phyloP scores from a whole-genome alignment of 192 early-diverging fungal species.

The Glomus cerebriforme region DNA sequence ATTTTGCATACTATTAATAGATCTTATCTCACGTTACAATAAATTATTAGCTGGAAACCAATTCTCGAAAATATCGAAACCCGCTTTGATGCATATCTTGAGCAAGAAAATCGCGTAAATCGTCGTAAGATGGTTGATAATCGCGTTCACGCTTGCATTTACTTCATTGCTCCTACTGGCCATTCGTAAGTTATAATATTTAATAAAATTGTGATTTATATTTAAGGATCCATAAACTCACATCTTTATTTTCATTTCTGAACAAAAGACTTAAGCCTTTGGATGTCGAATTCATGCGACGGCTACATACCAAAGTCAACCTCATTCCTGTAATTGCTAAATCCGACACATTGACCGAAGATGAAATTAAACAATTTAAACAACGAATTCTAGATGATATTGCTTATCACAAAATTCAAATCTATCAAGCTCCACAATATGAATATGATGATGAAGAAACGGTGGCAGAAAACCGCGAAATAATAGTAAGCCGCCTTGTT shows the following conservation, averaged over 20 bases:
- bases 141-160: slow-evolving; percentile 92
- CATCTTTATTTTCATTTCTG: not conserved
- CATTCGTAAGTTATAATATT: slow-evolving; percentile 65
- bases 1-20: not conserved
- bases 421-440: slow-evolving; percentile 82
- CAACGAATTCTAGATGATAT: slow-evolving; percentile 82
- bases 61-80: slow-evolving; percentile 95
- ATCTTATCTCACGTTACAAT: not conserved
- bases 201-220: not conserved
- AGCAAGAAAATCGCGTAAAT: slow-evolving; percentile 91
- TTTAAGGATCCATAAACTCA: too few relatives aligned
- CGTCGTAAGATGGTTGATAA: slow-evolving; percentile 89
- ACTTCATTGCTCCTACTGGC: slow-evolving; percentile 97
- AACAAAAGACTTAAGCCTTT: slow-evolving; percentile 71
- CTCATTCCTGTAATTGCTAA: slow-evolving; percentile 89
- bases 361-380: slow-evolving; percentile 84
- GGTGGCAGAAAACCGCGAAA: slow-evolving; percentile 76
- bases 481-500: slow-evolving; percentile 54
- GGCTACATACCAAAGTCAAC: slow-evolving; percentile 85
- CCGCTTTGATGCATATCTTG: slow-evolving; percentile 90
- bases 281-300: slow-evolving; percentile 96
- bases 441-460: slow-evolving; percentile 85
- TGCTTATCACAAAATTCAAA: slow-evolving; percentile 80
- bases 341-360: slow-evolving; percentile 85
- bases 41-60: slow-evolving; percentile 84